Evolutionary conservation across 495 filamentous ascomycete genomes (phyloP), one percentile per base, ranked within the genome.

Genomic region (Cercophora sp.): DNA sequence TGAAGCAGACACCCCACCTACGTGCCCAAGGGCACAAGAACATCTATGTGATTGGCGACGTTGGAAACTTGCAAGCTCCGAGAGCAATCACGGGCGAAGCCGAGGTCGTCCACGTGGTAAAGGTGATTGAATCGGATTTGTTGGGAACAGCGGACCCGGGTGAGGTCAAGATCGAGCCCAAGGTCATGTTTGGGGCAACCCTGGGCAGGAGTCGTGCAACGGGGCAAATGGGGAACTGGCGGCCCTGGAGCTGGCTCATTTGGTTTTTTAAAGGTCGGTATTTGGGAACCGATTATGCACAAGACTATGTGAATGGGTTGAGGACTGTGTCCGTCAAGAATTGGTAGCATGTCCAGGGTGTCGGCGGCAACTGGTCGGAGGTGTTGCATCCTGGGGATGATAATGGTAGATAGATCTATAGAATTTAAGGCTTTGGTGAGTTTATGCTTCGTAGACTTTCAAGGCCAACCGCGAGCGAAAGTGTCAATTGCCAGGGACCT

Each of bases 181-280:
- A 57, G 48, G 31, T 63, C 13, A 43, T 57, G 48, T 52, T 63
- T 59, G 61, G 65, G 9, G 69, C 76, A 1, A 75, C 73, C 9
- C 23, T 83, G 2, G 80, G 80, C 1, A 63, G 59, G 44, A 55
- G 60, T 26, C 61, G 60, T 19, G 80, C 76, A 1, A 78, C 76
- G 0, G 78, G 79, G 1, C 77, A 80, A 60, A 44, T 80, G 6
- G 76, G 74, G 35, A 63, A 62, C 3, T 70, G 70, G 55, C 67
- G 62, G 41, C 47, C 69, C 1, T 81, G 68, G 52, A 63, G 70
- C 11, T 68, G 66, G 44, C 36, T 82, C 42, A 67, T 81, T 15
- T 64, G 58, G 59, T 69, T 68, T 37, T 26, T 72, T 51, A 84
- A 84, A 67, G 70, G 71, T 0, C 44, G 59, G 9, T 41, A 63